Evolutionary conservation across 179 eudicot genomes (phyloP), one percentile per base, ranked within the genome.

Genomic region (Spinacia oleracea): DNA sequence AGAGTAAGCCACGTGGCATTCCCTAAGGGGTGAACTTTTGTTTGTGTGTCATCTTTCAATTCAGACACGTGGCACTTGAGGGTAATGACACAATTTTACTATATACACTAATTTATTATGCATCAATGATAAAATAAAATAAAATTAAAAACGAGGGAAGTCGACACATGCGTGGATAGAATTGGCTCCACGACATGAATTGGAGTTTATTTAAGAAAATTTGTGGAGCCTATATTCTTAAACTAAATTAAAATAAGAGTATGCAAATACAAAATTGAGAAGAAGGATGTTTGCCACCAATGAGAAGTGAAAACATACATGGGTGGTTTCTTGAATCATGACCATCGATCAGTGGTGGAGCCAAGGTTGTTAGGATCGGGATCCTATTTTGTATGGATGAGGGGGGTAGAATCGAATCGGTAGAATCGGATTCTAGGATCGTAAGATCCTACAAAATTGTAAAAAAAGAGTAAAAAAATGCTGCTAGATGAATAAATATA

Each of bases 111-210:
- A 4, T 12, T 51, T 51, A 20, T 18, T 53, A 1, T 18, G 1
- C 1, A 53, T 16, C n/a, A 6, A 11, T 51, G 58, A 51, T 51
- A 51, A 51, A 51, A 51, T n/a, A n/a, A n/a, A n/a, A n/a, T n/a
- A n/a, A n/a, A n/a, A n/a, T n/a, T n/a, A n/a, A 9, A 9, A 9
- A 16, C 4, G 58, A 51, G 23, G 58, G 5, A 20, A 51, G 7
- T 51, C 7, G 32, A 34, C 65, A 60, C 31, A 60, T 60, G 65
- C 65, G n/a, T 56, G 7, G n/a, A 15, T 3, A 21, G 27, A 1
- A 25, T 60, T 9, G 65, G 16, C 65, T 27, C 74, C 74, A 71
- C 74, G 40, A 51, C 75, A 72, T 42, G 18, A 70, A 45, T 27
- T 27, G 4, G 58, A 69, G 55, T 69, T 69, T 25, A 14, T 43